Evolutionary conservation across 768 basidiomycete species (phyloP).

Genomic region (Psilocybe tampanensis): DNA sequence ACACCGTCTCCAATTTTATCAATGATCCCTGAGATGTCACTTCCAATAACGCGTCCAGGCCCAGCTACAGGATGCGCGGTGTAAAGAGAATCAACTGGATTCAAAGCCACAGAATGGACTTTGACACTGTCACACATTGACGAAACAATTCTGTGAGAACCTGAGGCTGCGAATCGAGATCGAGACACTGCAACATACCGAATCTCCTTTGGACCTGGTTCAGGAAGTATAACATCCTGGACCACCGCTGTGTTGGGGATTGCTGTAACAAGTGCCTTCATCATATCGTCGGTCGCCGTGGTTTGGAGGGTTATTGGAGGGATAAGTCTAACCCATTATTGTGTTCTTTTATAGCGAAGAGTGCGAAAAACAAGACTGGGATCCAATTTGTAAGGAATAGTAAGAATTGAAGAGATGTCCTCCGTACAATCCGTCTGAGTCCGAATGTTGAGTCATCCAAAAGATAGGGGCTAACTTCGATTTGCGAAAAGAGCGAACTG

Average conservation of each 20-base stretch:
- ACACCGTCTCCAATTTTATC: conserved; percentile 32
- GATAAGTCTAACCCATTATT: neutral
- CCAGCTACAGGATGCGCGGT: conserved; percentile 24
- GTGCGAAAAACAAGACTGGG: neutral
- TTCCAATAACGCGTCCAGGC: conserved; percentile 35
- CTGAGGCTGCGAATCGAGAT: neutral
- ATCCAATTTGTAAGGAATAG: neutral
- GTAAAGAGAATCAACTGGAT: conserved; percentile 36
- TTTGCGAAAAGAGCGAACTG: too few relatives aligned
- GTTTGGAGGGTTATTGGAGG: neutral
- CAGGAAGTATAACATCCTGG: conserved; percentile 26
- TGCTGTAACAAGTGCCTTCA: conserved; percentile 33
- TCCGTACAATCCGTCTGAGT: too few relatives aligned
- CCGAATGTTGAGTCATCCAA: too few relatives aligned
- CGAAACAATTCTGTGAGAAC: too few relatives aligned
- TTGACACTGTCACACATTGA: conserved; percentile 23
- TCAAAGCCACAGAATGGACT: conserved; percentile 34
- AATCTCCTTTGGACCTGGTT: conserved; percentile 29
- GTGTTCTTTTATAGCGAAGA: neutral
- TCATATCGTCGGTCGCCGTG: conserved; percentile 16
- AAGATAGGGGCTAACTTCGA: too few relatives aligned
- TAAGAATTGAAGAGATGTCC: too few relatives aligned
- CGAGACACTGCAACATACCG: conserved; percentile 19
- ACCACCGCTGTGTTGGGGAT: conserved; percentile 29
- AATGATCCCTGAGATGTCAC: conserved; percentile 36